These are phyloP conservation scores for Scheffersomyces illinoinensis DNA, from an alignment of 1,139 yeast species.

Conservation along the genomic window DNA sequence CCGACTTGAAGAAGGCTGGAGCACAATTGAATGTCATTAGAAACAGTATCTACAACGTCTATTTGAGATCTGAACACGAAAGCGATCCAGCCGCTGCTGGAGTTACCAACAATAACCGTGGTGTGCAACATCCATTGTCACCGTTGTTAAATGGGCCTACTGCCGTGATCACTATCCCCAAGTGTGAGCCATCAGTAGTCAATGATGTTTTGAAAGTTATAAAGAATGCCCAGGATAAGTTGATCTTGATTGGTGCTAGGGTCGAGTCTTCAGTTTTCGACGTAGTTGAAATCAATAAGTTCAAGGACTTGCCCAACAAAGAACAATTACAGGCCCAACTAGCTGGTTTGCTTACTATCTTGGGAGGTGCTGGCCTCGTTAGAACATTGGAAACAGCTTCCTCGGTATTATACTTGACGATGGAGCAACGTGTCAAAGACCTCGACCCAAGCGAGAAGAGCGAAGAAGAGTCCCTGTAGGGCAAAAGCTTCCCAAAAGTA, in stretches of 20 bases:
- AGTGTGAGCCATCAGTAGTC: slow-evolving; percentile 70
- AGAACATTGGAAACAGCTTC: slow-evolving; percentile 73
- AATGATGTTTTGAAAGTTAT: slow-evolving; percentile 61
- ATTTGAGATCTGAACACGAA: slow-evolving; percentile 67
- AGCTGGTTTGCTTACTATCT: slow-evolving; percentile 77
- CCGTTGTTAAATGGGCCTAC: slow-evolving; percentile 83
- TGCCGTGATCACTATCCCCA: slow-evolving; percentile 70
- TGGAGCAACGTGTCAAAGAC: slow-evolving; percentile 60
- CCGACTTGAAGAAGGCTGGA: slow-evolving; percentile 62
- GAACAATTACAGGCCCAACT: slow-evolving; percentile 77
- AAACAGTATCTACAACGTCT: slow-evolving; percentile 69
- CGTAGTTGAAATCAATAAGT: slow-evolving; percentile 53
- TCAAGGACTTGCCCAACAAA: slow-evolving; percentile 73
- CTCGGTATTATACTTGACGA: slow-evolving; percentile 67
- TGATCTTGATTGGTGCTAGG: slow-evolving; percentile 83
- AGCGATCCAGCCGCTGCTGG: slow-evolving; percentile 74
- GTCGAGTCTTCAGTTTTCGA: slow-evolving; percentile 63
- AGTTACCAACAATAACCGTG: slow-evolving; percentile 46
- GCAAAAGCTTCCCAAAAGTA: neutral
- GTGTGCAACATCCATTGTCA: slow-evolving; percentile 60
- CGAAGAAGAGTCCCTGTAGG: slow-evolving; percentile 7
- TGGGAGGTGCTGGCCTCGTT: slow-evolving; percentile 89
- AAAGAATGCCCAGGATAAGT: slow-evolving; percentile 65
- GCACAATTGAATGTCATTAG: slow-evolving; percentile 69
- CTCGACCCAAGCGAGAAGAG: slow-evolving; percentile 27